Percentiles rank a stretch among this genome's conserved stretches.
phyloP scores from a whole-genome alignment of 2,329 filamentous ascomycete species.

The Claviceps monticola region DNA sequence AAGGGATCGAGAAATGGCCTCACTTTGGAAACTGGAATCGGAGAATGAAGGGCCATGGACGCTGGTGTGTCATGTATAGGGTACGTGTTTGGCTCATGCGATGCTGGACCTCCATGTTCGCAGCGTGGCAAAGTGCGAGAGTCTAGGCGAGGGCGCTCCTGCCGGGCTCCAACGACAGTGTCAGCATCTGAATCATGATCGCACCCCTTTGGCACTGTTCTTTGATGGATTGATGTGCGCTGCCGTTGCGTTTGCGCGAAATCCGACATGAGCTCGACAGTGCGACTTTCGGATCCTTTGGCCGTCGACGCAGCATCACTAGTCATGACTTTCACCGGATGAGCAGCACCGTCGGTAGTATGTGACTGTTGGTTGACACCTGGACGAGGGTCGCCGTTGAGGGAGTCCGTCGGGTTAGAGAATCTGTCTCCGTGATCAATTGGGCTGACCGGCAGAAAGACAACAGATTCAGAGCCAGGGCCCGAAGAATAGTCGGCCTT shows the following conservation, averaged over 20 bases:
- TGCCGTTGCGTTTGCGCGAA: background rate
- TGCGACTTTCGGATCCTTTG: background rate
- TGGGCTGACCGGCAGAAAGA: background rate
- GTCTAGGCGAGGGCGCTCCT: background rate
- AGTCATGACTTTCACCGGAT: background rate
- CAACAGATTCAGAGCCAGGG: background rate
- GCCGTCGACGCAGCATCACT: background rate
- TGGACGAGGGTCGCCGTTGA: conserved; percentile 1
- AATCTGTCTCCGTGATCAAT: background rate
- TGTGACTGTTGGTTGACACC: background rate
- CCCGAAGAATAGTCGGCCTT: background rate
- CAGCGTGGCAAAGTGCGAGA: background rate
- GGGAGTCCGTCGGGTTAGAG: background rate
- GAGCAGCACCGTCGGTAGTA: background rate
- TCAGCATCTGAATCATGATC: no score
- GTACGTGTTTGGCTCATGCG: background rate
- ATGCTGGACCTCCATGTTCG: background rate
- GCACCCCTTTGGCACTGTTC: background rate
- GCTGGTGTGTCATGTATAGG: background rate
- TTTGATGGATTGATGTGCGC: background rate
- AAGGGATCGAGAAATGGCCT: conserved; percentile 6
- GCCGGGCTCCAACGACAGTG: background rate
- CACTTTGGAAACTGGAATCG: conserved; percentile 9
- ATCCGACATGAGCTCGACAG: background rate
- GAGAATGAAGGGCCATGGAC: conserved; percentile 6